Conservation (phyloP, 768 basidiomycete genomes). For the Rhodosporidiobolus odoratus region DNA sequence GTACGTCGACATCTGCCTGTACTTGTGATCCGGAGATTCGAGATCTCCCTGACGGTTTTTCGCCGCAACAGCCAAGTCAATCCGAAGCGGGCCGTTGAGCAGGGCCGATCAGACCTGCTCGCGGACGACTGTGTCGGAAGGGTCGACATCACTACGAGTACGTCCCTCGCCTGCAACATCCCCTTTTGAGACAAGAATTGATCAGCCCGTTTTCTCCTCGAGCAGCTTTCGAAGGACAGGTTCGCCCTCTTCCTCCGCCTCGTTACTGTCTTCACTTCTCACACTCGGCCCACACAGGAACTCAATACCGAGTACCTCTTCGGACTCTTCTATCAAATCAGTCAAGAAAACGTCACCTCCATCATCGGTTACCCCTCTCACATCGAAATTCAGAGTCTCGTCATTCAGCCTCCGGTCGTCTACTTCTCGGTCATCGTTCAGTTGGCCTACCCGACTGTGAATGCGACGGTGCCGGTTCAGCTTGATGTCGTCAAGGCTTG, state of each 20-base stretch:
- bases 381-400: background rate
- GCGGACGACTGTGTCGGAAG: constrained; percentile 5
- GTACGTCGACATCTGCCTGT: too few relatives aligned
- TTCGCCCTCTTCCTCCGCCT: too few relatives aligned
- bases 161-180: background rate
- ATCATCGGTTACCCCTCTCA: background rate
- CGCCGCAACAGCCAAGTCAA: constrained; percentile 3
- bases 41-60: too few relatives aligned
- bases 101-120: background rate
- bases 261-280: too few relatives aligned
- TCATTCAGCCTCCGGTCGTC: constrained; percentile 7
- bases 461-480: background rate
- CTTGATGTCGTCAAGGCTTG: background rate
- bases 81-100: background rate
- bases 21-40: too few relatives aligned
- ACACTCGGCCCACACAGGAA: too few relatives aligned
- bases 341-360: background rate
- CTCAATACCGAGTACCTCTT: constrained; percentile 11
- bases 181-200: too few relatives aligned
- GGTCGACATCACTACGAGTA: constrained; percentile 8
- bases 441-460: background rate
- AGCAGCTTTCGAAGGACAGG: background rate
- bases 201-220: too few relatives aligned
- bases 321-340: background rate
- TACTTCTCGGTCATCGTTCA: background rate